Conservation (phyloP, 495 filamentous ascomycete species). For the Neurospora sp. region DNA sequence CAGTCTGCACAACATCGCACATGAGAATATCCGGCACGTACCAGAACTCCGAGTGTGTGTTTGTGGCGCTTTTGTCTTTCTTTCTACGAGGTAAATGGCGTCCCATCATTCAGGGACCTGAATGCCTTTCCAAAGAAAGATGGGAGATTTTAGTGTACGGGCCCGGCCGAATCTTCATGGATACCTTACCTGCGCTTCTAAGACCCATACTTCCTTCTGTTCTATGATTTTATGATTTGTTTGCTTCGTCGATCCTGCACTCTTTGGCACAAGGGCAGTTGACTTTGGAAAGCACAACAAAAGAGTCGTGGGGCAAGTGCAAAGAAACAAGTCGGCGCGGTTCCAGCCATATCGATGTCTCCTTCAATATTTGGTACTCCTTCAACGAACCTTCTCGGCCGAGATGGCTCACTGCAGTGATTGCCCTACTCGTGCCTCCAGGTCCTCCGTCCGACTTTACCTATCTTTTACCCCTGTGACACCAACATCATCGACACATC, state of each 20-base stretch:
- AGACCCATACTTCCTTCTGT: neutral
- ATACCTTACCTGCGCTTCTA: neutral
- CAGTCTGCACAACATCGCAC: neutral
- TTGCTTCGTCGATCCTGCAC: neutral
- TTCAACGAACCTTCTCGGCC: neutral
- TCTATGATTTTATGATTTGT: neutral
- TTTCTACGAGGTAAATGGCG: neutral
- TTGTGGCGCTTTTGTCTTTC: neutral
- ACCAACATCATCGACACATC: neutral
- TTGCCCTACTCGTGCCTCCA: neutral
- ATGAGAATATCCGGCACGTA: neutral
- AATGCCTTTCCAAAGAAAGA: neutral
- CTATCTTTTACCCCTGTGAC: neutral
- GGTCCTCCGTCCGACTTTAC: neutral
- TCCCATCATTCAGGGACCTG: neutral
- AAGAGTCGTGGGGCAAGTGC: neutral
- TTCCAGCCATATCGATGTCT: neutral
- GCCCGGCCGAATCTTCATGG: neutral
- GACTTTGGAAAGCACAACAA: neutral
- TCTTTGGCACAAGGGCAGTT: neutral
- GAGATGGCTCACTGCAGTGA: neutral
- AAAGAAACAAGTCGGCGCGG: neutral
- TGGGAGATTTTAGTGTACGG: neutral
- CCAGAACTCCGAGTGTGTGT: neutral
- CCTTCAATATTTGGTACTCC: neutral